Conservation (phyloP, 108 stramenopile genomes). For the Cyclotella kingstonii region DNA sequence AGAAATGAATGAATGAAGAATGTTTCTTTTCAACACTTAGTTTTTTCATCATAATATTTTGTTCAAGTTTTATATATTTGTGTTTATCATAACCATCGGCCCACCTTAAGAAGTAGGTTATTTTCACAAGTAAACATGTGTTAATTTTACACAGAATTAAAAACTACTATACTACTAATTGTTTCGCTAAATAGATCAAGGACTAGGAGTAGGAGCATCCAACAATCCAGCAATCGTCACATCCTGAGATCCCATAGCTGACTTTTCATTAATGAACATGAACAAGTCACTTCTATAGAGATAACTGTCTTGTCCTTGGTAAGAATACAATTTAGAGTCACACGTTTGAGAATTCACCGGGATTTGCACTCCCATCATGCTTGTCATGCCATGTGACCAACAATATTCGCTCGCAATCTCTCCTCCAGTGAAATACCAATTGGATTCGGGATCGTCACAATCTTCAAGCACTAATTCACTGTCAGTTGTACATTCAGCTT, state of each 20-base stretch:
- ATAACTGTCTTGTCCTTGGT: neutral
- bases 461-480: neutral
- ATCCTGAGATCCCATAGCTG: neutral
- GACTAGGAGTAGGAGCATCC: too few species aligned
- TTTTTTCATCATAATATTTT: too few species aligned
- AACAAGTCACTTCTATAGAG: neutral
- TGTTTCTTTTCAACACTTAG: too few species aligned
- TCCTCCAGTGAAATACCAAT: slow-evolving; percentile 11
- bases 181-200: too few species aligned
- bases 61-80: too few species aligned
- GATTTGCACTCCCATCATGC: neutral
- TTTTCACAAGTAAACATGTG: too few species aligned
- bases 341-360: neutral
- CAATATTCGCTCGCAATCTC: slow-evolving; percentile 3
- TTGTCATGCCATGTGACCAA: slow-evolving; percentile 4
- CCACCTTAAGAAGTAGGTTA: too few species aligned
- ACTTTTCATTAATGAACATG: slow-evolving; percentile 3
- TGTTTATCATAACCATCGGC: too few species aligned
- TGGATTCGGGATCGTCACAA: neutral
- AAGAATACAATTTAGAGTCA: neutral
- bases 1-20: too few species aligned
- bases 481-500: neutral
- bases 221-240: too few species aligned
- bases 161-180: too few species aligned
- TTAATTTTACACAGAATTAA: too few species aligned